A percentile compares a stretch with the other conserved stretches of the same genome.
Evolutionary conservation across 2,329 filamentous ascomycete species (phyloP).

Genomic region (Talaromyces islandicus): DNA sequence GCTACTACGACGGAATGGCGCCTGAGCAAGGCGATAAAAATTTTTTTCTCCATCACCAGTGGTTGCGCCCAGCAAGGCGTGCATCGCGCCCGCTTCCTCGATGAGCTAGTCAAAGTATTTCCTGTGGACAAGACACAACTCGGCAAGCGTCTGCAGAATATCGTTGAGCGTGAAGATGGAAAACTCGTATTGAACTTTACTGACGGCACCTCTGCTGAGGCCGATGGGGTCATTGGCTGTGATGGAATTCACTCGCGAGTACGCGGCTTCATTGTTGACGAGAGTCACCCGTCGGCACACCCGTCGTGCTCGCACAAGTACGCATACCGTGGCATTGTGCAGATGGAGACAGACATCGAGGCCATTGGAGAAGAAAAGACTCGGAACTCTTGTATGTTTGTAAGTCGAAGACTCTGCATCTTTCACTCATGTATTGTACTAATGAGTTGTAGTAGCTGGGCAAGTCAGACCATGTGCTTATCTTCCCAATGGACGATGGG

Average conservation of each 20-base stretch:
- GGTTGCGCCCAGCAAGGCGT: constrained; percentile 27
- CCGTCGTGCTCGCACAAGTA: constrained; percentile 1
- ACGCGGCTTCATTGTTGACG: constrained; percentile 5
- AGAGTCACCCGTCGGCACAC: not conserved
- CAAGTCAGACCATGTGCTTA: constrained; percentile 2
- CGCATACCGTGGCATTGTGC: not conserved
- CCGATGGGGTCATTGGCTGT: constrained; percentile 13
- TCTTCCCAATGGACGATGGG: constrained; percentile 15
- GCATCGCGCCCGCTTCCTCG: constrained; percentile 27
- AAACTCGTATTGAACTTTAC: not conserved
- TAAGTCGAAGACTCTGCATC: not conserved
- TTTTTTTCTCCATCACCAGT: constrained; percentile 25
- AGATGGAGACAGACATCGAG: not conserved
- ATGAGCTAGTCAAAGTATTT: constrained; percentile 25
- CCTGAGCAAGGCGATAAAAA: constrained; percentile 15
- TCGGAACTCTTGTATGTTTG: not conserved
- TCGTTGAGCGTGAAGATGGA: constrained; percentile 13
- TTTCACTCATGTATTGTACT: not conserved
- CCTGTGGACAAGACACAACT: constrained; percentile 26
- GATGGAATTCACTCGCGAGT: constrained; percentile 15
- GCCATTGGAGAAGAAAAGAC: not conserved
- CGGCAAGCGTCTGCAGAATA: constrained; percentile 23
- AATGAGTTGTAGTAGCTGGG: not conserved
- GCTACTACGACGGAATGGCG: constrained; percentile 21
- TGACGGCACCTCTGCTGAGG: not conserved